Evolutionary conservation across 371 early-diverging fungal genomes (phyloP).

Genomic region (Mucor racemosus): DNA sequence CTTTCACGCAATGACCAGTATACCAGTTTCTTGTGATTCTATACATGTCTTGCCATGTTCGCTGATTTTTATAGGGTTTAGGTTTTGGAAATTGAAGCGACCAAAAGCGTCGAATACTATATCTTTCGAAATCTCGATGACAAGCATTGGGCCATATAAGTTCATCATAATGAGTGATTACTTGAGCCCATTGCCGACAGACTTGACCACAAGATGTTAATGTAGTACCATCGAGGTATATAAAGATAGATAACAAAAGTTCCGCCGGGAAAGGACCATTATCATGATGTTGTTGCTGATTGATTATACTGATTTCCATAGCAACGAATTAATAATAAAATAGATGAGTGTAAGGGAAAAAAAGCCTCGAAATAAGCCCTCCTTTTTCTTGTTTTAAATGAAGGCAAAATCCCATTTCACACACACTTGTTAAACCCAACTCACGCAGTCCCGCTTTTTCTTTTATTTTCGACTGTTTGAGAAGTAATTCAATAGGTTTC

Average conservation of each 20-base stretch:
- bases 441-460: slow-evolving; percentile 2
- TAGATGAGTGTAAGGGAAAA: background rate
- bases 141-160: slow-evolving; percentile 44
- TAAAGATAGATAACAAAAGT: slow-evolving; percentile 44
- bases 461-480: slow-evolving; percentile 1
- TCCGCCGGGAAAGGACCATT: slow-evolving; percentile 40
- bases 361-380: slow-evolving; percentile 11
- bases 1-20: slow-evolving; percentile 40
- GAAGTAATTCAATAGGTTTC: background rate
- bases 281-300: background rate
- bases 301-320: background rate
- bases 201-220: slow-evolving; percentile 33
- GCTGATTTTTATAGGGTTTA: background rate
- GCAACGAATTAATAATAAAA: slow-evolving; percentile 1
- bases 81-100: slow-evolving; percentile 41
- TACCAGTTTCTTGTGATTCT: slow-evolving; percentile 62
- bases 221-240: slow-evolving; percentile 40
- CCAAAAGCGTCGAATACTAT: slow-evolving; percentile 38
- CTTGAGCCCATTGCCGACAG: slow-evolving; percentile 40
- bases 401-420: background rate
- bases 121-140: slow-evolving; percentile 31
- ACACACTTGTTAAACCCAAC: background rate
- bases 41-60: slow-evolving; percentile 60
- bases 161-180: slow-evolving; percentile 45
- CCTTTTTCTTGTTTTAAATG: background rate